phyloP scores from a whole-genome alignment of 306 rosid species.

The Lagenaria siceraria region DNA sequence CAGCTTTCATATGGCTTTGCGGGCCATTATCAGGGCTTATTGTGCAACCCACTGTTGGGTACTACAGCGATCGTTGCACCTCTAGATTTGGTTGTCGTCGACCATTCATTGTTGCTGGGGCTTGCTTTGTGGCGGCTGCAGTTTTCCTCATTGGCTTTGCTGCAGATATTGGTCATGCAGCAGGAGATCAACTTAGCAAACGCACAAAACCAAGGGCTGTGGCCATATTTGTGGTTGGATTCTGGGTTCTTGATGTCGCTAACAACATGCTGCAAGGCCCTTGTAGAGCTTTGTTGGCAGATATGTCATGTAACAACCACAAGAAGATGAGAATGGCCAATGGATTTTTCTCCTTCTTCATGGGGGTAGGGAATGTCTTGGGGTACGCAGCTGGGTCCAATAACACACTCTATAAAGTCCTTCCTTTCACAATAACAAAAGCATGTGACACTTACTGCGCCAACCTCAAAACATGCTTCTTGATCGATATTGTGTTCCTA shows the following conservation, averaged over 20 bases:
- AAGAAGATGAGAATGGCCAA: constrained; percentile 36
- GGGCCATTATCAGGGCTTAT: constrained; percentile 81
- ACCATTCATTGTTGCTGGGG: constrained; percentile 56
- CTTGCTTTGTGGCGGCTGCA: constrained; percentile 35
- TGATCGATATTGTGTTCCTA: constrained; percentile 47
- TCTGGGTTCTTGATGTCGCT: constrained; percentile 18
- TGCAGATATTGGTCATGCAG: constrained; percentile 54
- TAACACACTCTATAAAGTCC: constrained; percentile 22
- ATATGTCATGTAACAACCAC: constrained; percentile 13
- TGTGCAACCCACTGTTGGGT: constrained; percentile 77
- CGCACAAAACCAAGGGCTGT: constrained; percentile 12
- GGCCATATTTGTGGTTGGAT: constrained; percentile 12
- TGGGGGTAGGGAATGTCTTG: constrained; percentile 71
- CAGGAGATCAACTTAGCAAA: neutral
- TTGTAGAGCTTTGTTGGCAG: constrained; percentile 16
- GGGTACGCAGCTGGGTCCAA: constrained; percentile 67
- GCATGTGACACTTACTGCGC: constrained; percentile 82
- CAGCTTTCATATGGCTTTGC: constrained; percentile 82
- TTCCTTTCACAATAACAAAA: constrained; percentile 49
- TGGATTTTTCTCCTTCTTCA: constrained; percentile 57
- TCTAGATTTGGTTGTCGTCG: constrained; percentile 89
- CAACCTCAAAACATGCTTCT: constrained; percentile 64
- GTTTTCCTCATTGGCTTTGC: constrained; percentile 80
- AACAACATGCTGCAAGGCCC: constrained; percentile 26
- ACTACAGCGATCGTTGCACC: constrained; percentile 68